Percentiles rank a stretch among this genome's conserved stretches.
phyloP scores from a whole-genome alignment of 2,329 filamentous ascomycete genomes.

The Grosmannia clavigera region DNA sequence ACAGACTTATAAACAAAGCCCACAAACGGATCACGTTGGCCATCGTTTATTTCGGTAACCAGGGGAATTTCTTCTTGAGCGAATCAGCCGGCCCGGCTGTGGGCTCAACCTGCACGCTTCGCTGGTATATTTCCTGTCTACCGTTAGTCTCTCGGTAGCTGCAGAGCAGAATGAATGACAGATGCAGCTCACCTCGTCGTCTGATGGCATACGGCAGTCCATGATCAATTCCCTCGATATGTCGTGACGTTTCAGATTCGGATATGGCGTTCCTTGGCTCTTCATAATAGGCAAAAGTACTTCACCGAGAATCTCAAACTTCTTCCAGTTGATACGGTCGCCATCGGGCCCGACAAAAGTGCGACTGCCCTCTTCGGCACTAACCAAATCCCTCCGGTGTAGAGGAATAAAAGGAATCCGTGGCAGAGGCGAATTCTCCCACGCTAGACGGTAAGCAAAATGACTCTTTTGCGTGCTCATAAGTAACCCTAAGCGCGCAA shows the following conservation, averaged over 20 bases:
- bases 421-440: conserved; percentile 86
- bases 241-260: conserved; percentile 57
- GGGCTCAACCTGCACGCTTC: conserved; percentile 47
- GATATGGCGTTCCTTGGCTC: conserved; percentile 77
- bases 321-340: conserved; percentile 89
- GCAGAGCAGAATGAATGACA: neutral
- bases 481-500: conserved; percentile 75
- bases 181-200: conserved; percentile 63
- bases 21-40: neutral
- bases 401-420: conserved; percentile 90
- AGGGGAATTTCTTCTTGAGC: conserved; percentile 53
- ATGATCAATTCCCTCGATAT: conserved; percentile 62
- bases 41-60: conserved; percentile 39
- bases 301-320: conserved; percentile 93
- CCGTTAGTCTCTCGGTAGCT: conserved; percentile 12
- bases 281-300: conserved; percentile 82
- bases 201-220: conserved; percentile 67
- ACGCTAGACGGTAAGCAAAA: conserved; percentile 90
- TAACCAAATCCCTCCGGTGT: conserved; percentile 78
- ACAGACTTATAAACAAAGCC: neutral
- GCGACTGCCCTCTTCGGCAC: conserved; percentile 81
- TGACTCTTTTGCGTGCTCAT: conserved; percentile 91
- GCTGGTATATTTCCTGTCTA: conserved; percentile 48
- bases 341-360: conserved; percentile 68
- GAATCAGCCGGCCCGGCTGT: conserved; percentile 32